These are phyloP conservation scores for Colletotrichum caudatum DNA, from an alignment of 2,329 filamentous ascomycete species.

Conservation along the genomic window DNA sequence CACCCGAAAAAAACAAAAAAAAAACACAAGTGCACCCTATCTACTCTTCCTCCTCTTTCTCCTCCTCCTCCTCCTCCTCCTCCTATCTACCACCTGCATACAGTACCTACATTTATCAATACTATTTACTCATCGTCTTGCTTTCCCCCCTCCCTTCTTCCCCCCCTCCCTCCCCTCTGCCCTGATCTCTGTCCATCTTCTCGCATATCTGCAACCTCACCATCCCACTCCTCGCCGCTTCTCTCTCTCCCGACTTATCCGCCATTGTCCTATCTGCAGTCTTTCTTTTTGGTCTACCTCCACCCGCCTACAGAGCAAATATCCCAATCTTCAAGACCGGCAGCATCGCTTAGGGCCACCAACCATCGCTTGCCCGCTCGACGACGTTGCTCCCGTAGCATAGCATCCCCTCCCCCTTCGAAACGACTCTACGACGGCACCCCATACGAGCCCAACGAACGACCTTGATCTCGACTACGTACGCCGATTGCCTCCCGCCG, in stretches of 20 bases:
- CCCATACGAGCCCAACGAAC: conserved; percentile 34
- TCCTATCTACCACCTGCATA: no score
- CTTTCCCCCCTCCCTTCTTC: not conserved
- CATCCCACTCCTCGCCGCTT: conserved; percentile 8
- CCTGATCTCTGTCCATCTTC: conserved; percentile 12
- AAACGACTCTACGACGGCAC: conserved; percentile 28
- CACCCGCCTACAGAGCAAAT: conserved; percentile 15
- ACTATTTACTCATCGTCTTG: not conserved
- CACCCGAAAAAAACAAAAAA: not conserved
- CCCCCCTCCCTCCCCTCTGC: conserved; percentile 2
- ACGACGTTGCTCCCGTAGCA: conserved; percentile 18
- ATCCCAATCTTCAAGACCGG: conserved; percentile 1
- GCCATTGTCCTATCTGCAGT: not conserved
- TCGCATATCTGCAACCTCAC: conserved; percentile 13
- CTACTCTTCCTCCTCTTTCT: not conserved
- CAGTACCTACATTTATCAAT: not conserved
- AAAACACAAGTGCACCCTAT: conserved; percentile 11
- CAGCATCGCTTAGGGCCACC: conserved; percentile 8
- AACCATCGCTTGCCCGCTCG: conserved; percentile 16
- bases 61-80: not conserved
- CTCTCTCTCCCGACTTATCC: conserved; percentile 13
- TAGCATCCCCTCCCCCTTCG: not conserved
- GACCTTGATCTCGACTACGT: conserved; percentile 12
- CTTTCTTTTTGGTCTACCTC: conserved; percentile 6
- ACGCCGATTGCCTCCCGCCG: conserved; percentile 4